Base-by-base conservation (phyloP, 2,329 filamentous ascomycete genomes). In the Xylariomycetidae sp. region DNA sequence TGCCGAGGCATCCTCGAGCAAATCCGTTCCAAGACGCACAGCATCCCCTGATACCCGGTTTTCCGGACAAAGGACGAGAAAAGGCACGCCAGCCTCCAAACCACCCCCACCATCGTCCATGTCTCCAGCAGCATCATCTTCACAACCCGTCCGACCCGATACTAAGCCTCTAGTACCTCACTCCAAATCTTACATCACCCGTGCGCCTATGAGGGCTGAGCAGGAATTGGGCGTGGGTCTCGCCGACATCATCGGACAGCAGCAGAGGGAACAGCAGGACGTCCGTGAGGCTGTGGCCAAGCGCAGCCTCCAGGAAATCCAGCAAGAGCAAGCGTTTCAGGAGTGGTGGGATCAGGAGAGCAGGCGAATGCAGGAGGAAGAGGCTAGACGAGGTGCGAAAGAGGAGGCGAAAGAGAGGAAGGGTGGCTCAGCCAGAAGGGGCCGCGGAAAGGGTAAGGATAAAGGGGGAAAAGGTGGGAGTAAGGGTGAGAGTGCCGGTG, bases 291-390 rank as follows among this genome's bases (percentile, higher is more conserved):
- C 88, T 1, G 81, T 81, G 9, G 86, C 88, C 3, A 96, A 94
- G 62, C 77, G 90, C 36, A 92, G 86, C 43, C 65, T 98, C 18
- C 82, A 94, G 53, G 92, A 97, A 43, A 98, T 98, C 38, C 92
- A 98, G 57, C 80, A 92, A 45, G 92, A 98, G 61, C 92, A 98
- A 55, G 88, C 88, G 32, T 98, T 98, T 56, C 87, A 96, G 56
- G 82, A 94, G 56, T 95, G 89, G 88, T 95, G 88, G 88, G 87
- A 94, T 46, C 80, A 85, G 42, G 89, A 95, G 59, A 88, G 82
- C 49, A 72, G 73, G 39, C 72, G 85, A 17, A 76, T 83, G 23
- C 81, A 82, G 44, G 77, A 82, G 45, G 78, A 79, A 40, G 74
- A 76, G 41, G 68, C 69, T 3, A 53, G 61, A 27, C 57, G 63